Evolutionary conservation across 208 protist genomes (phyloP).

Genomic region (Crithidia sp.): DNA sequence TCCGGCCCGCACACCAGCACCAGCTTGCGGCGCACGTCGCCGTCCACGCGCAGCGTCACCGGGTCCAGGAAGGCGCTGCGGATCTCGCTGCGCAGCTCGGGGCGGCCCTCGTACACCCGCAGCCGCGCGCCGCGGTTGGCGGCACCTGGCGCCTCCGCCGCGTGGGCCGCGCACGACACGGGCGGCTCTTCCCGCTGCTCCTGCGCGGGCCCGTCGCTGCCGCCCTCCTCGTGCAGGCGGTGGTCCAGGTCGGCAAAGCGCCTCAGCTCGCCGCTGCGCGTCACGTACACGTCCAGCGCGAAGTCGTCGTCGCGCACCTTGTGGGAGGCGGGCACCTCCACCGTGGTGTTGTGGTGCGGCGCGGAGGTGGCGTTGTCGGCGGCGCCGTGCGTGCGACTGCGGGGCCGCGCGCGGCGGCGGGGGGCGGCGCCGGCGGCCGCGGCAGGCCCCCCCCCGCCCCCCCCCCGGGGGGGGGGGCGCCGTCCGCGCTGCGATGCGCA

Average conservation of each 20-base stretch:
- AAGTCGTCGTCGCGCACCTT: neutral
- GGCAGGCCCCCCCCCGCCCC: no score
- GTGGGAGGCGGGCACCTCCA: neutral
- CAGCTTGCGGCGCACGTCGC: constrained; percentile 27
- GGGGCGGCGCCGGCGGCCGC: constrained; percentile 15
- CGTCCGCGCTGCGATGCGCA: neutral
- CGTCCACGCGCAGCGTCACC: neutral
- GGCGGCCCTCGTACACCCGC: constrained; percentile 15
- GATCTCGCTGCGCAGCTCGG: constrained; percentile 23
- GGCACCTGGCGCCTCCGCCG: neutral
- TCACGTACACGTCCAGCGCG: neutral
- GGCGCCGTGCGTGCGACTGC: no score
- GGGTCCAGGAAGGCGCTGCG: neutral
- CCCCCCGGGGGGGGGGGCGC: no score
- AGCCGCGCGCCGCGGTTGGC: neutral
- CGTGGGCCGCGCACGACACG: no score
- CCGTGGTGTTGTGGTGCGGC: neutral
- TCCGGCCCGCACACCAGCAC: constrained; percentile 49
- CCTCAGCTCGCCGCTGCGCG: neutral
- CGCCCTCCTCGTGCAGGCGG: neutral
- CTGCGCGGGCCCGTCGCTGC: no score
- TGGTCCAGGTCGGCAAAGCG: neutral
- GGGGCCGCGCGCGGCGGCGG: neutral
- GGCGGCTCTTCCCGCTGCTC: no score
- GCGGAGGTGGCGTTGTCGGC: no score